Percentiles rank a stretch among this genome's conserved stretches.
phyloP scores from a whole-genome alignment of 768 basidiomycete species.

The Pisolithus microcarpus region DNA sequence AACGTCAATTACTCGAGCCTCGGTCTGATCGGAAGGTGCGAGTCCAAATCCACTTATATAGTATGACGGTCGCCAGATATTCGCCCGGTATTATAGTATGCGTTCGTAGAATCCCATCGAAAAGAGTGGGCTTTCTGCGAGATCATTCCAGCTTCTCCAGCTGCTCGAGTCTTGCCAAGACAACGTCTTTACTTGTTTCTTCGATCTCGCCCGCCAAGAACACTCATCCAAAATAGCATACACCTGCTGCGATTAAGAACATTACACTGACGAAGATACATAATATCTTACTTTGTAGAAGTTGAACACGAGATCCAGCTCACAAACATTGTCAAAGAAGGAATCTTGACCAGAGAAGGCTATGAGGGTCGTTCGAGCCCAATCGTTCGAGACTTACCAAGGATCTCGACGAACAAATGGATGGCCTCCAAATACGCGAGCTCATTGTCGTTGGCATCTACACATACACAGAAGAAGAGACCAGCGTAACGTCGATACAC shows the following conservation, averaged over 20 bases:
- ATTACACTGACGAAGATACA: constrained; percentile 1
- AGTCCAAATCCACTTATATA: too few relatives aligned
- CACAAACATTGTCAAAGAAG: constrained; percentile 99
- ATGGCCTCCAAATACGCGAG: constrained; percentile 96
- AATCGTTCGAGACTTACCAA: constrained; percentile 51
- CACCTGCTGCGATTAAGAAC: constrained; percentile 44
- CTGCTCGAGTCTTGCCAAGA: constrained; percentile 81
- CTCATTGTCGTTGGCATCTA: constrained; percentile 98
- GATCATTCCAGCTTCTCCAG: constrained; percentile 85
- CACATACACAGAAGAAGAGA: constrained; percentile 95
- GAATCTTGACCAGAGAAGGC: constrained; percentile 52
- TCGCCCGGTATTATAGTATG: neutral
- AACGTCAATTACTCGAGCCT: too few relatives aligned
- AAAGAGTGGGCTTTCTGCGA: neutral
- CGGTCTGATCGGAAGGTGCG: too few relatives aligned
- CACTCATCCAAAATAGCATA: constrained; percentile 98
- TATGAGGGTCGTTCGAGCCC: neutral
- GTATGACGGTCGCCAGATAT: too few relatives aligned
- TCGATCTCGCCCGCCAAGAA: constrained; percentile 98
- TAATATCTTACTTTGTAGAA: constrained; percentile 76
- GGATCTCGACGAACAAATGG: constrained; percentile 95
- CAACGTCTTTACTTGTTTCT: constrained; percentile 96
- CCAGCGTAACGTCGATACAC: constrained; percentile 96
- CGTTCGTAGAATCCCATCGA: neutral
- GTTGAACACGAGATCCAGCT: constrained; percentile 96